phyloP scores from a whole-genome alignment of 2,329 filamentous ascomycete genomes.

The Leptographium radiaticola region DNA sequence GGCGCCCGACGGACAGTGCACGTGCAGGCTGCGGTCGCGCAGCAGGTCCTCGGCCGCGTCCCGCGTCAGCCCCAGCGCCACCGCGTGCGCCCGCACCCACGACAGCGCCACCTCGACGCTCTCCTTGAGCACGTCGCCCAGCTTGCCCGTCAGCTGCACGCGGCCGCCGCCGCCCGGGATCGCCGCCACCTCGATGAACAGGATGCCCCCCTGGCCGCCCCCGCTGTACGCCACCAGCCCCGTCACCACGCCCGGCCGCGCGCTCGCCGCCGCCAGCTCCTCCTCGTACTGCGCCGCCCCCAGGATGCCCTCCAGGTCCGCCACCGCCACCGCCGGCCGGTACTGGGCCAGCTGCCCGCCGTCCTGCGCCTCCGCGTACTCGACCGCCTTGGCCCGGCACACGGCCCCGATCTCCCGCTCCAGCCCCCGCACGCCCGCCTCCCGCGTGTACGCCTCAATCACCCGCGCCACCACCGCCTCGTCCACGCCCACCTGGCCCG shows the following conservation, averaged over 20 bases:
- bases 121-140: conserved; percentile 94
- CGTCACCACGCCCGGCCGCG: conserved; percentile 83
- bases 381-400: conserved; percentile 87
- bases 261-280: conserved; percentile 79
- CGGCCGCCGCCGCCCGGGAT: conserved; percentile 90
- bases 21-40: conserved; percentile 86
- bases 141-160: conserved; percentile 89
- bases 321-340: conserved; percentile 56
- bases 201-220: conserved; percentile 85
- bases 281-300: conserved; percentile 91
- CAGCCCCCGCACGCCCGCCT: conserved; percentile 89
- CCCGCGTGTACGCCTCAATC: conserved; percentile 91
- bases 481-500: conserved; percentile 62
- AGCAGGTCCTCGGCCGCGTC: conserved; percentile 84
- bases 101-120: conserved; percentile 90
- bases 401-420: conserved; percentile 93
- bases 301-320: conserved; percentile 80
- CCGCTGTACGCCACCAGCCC: conserved; percentile 90
- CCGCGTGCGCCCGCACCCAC: conserved; percentile 96
- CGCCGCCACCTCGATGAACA: conserved; percentile 96
- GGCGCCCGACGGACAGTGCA: conserved; percentile 88
- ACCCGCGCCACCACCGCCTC: conserved; percentile 87
- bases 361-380: conserved; percentile 85
- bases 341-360: conserved; percentile 55
- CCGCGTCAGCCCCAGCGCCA: conserved; percentile 70